A percentile compares a stretch with the other conserved stretches of the same genome.
Conservation (phyloP, 495 filamentous ascomycete genomes). For the Trichoderma asperelloides region DNA sequence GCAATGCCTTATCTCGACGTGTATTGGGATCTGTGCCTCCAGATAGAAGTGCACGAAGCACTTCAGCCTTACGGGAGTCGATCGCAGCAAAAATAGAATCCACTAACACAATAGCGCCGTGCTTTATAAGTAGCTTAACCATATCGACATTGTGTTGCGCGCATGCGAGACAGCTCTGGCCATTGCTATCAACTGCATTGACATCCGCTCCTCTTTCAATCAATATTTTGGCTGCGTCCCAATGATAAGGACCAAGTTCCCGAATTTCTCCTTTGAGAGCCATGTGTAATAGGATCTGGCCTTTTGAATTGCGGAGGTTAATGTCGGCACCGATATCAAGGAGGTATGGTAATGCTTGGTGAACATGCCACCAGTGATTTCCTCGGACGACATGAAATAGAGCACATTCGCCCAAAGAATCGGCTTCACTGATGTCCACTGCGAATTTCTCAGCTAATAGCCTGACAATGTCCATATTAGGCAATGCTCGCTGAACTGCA, state of each 20-base stretch:
- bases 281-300: slow-evolving; percentile 32
- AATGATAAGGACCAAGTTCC: slow-evolving; percentile 12
- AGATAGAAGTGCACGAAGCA: slow-evolving; percentile 11
- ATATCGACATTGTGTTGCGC: slow-evolving; percentile 3
- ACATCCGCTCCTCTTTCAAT: slow-evolving; percentile 30
- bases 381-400: slow-evolving; percentile 31
- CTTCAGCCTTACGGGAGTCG: slow-evolving; percentile 30
- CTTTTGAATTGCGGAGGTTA: slow-evolving; percentile 24
- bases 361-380: slow-evolving; percentile 34
- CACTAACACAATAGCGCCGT: not conserved
- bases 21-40: not conserved
- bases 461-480: slow-evolving; percentile 35
- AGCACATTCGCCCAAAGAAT: slow-evolving; percentile 20
- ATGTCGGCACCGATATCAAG: slow-evolving; percentile 32
- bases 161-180: slow-evolving; percentile 15
- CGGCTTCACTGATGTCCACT: slow-evolving; percentile 26
- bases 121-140: not conserved
- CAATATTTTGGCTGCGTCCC: slow-evolving; percentile 21
- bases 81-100: slow-evolving; percentile 4
- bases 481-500: slow-evolving; percentile 23
- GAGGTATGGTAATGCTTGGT: slow-evolving; percentile 34
- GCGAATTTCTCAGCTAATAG: slow-evolving; percentile 31
- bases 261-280: slow-evolving; percentile 17
- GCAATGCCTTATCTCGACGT: slow-evolving; percentile 3
- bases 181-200: slow-evolving; percentile 22